Conservation (phyloP, 108 stramenopile genomes). For the Seminavis robusta region DNA sequence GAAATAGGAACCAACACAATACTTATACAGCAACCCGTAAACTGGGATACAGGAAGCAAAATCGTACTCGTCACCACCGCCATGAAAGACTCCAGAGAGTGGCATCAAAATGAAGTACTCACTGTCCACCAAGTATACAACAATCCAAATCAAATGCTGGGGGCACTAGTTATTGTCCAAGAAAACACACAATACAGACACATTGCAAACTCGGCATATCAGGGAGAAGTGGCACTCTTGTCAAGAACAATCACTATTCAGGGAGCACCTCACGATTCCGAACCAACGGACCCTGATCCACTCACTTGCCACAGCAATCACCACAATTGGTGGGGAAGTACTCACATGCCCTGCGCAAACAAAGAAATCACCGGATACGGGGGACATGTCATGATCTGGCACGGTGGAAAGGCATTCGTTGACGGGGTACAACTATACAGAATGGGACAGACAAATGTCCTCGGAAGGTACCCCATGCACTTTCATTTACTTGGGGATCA, state of each 20-base stretch:
- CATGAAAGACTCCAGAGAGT: constrained; percentile 24
- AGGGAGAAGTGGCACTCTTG: constrained; percentile 50
- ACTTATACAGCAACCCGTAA: constrained; percentile 30
- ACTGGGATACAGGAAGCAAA: constrained; percentile 42
- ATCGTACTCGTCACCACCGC: constrained; percentile 34
- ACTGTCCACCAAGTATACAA: constrained; percentile 13
- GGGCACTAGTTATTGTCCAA: constrained; percentile 21
- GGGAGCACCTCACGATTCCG: constrained; percentile 28
- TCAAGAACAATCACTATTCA: constrained; percentile 42
- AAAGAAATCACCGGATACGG: constrained; percentile 41
- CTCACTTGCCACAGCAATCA: constrained; percentile 5
- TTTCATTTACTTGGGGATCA: constrained; percentile 33
- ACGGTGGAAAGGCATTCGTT: constrained; percentile 21
- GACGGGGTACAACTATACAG: constrained; percentile 37
- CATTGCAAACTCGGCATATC: constrained; percentile 36
- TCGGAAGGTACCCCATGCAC: constrained; percentile 48
- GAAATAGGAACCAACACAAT: constrained; percentile 11
- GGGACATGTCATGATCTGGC: constrained; percentile 37
- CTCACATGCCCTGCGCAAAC: constrained; percentile 16
- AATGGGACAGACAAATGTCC: constrained; percentile 58
- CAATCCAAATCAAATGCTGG: constrained; percentile 11
- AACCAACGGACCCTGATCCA: constrained; percentile 36
- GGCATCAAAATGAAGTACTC: constrained; percentile 31
- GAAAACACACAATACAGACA: constrained; percentile 22
- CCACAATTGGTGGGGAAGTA: background rate